A percentile compares a stretch with the other conserved stretches of the same genome.
phyloP scores from a whole-genome alignment of 148 eudicot genomes.

The Hydrangea macrophylla region DNA sequence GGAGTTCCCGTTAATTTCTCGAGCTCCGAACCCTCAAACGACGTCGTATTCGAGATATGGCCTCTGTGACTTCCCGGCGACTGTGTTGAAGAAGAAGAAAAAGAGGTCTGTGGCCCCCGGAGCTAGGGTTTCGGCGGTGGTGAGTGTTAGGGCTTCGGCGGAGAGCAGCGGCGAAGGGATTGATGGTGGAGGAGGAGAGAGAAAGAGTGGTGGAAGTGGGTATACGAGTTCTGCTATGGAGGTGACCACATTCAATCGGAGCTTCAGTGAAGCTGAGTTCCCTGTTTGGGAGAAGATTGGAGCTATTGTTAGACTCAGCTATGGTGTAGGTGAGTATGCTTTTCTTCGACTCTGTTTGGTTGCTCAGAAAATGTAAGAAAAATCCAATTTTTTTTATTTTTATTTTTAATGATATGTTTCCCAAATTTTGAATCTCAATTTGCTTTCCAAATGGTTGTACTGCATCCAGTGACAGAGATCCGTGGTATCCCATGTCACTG shows the following conservation, averaged over 20 bases:
- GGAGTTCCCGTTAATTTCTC: conserved; percentile 56
- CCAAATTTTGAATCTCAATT: too few species aligned
- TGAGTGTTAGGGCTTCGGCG: conserved; percentile 41
- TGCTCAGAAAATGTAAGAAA: not conserved
- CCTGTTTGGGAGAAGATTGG: conserved; percentile 93
- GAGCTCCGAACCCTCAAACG: conserved; percentile 50
- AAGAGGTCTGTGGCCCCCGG: conserved; percentile 8
- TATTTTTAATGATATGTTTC: too few species aligned
- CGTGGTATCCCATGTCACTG: too few species aligned
- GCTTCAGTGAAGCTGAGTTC: conserved; percentile 62
- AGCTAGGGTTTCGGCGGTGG: conserved; percentile 9
- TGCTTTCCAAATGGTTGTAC: too few species aligned
- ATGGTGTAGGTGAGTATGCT: conserved; percentile 67
- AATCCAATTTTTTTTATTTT: too few species aligned
- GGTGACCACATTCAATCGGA: conserved; percentile 78
- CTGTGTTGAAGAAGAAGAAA: conserved; percentile 19
- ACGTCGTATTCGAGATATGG: conserved; percentile 44
- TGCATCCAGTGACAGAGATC: too few species aligned
- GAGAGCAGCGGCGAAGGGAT: conserved; percentile 43
- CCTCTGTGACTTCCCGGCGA: conserved; percentile 31
- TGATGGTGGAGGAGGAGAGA: conserved; percentile 32
- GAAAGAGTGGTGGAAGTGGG: conserved; percentile 39
- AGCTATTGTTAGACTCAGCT: conserved; percentile 81
- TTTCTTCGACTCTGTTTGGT: not conserved
- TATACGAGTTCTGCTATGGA: conserved; percentile 76